A percentile compares a stretch with the other conserved stretches of the same genome.
These are phyloP conservation scores for Kingdonia uniflora DNA, from an alignment of 164 flowering plant species.

Conservation along the genomic window DNA sequence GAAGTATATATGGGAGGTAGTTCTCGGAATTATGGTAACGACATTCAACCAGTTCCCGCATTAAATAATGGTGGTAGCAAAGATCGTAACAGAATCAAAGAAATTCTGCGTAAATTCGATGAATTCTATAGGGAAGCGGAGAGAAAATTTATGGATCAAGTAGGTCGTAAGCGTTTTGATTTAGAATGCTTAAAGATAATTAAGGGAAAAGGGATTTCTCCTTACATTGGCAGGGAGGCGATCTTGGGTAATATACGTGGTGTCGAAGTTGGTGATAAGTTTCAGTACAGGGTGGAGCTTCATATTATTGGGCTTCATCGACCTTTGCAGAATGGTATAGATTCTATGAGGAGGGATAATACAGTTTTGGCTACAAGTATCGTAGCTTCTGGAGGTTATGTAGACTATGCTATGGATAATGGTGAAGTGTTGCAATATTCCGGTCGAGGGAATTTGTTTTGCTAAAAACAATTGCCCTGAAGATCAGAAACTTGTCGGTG, in stretches of 20 bases:
- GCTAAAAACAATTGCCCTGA: conserved; percentile 29
- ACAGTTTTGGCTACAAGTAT: conserved; percentile 52
- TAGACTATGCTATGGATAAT: conserved; percentile 35
- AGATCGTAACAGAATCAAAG: conserved; percentile 52
- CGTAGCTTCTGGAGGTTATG: conserved; percentile 83
- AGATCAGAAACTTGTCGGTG: conserved; percentile 71
- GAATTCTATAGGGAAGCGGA: conserved; percentile 53
- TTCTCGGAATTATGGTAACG: conserved; percentile 3
- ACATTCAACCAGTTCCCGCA: neutral
- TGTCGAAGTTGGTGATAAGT: conserved; percentile 88
- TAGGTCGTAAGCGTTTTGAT: conserved; percentile 33
- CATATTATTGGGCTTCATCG: conserved; percentile 73
- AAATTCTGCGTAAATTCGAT: conserved; percentile 62
- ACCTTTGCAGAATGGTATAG: conserved; percentile 62
- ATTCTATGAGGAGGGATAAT: conserved; percentile 33
- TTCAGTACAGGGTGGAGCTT: conserved; percentile 80
- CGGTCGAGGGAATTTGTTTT: conserved; percentile 52
- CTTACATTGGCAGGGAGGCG: conserved; percentile 31
- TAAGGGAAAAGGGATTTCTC: conserved; percentile 36
- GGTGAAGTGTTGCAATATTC: conserved; percentile 49
- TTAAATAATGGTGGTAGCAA: conserved; percentile 7
- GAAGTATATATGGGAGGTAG: too few species aligned
- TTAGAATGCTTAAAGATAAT: conserved; percentile 29
- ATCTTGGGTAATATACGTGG: conserved; percentile 75
- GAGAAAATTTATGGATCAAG: conserved; percentile 22